phyloP scores from a whole-genome alignment of 2,329 filamentous ascomycete genomes.

The Parascedosporium putredinis region DNA sequence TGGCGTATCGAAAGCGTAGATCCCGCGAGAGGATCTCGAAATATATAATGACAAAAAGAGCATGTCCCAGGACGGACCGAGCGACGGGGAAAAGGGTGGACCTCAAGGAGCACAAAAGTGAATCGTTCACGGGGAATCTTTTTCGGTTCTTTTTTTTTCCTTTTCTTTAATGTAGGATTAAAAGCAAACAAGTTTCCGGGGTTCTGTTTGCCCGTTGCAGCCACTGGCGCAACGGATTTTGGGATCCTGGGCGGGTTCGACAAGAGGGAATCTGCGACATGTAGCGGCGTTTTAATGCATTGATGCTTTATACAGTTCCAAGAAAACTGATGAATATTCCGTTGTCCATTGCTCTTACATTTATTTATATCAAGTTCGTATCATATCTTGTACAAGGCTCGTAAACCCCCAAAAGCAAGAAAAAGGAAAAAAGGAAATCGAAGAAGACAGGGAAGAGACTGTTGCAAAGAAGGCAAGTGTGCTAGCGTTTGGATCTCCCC shows the following conservation, averaged over 20 bases:
- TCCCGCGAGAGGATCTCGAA: too few relatives aligned
- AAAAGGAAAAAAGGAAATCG: not conserved
- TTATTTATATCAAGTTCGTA: too few relatives aligned
- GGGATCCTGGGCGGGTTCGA: not conserved
- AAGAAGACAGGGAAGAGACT: not conserved
- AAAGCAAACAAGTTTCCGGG: not conserved
- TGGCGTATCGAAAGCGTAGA: too few relatives aligned
- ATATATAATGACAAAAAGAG: too few relatives aligned
- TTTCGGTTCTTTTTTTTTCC: too few relatives aligned
- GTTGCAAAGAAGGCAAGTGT: too few relatives aligned
- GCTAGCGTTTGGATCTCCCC: slow-evolving; percentile 2
- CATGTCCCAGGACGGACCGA: not conserved
- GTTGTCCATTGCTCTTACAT: too few relatives aligned
- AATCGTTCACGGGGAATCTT: not conserved
- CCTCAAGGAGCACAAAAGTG: not conserved
- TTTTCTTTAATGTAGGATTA: slow-evolving; percentile 4
- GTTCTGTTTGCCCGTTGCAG: slow-evolving; percentile 3
- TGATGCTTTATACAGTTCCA: not conserved
- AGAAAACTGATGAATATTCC: too few relatives aligned
- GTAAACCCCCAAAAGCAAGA: not conserved
- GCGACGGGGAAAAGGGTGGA: not conserved
- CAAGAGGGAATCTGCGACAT: slow-evolving; percentile 1
- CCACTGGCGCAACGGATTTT: not conserved
- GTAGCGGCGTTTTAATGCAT: slow-evolving; percentile 3
- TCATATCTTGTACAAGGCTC: not conserved